Percentiles rank a stretch among this genome's conserved stretches.
Evolutionary conservation across 768 basidiomycete species (phyloP).

Genomic region (Termitomyces bulborhizus): DNA sequence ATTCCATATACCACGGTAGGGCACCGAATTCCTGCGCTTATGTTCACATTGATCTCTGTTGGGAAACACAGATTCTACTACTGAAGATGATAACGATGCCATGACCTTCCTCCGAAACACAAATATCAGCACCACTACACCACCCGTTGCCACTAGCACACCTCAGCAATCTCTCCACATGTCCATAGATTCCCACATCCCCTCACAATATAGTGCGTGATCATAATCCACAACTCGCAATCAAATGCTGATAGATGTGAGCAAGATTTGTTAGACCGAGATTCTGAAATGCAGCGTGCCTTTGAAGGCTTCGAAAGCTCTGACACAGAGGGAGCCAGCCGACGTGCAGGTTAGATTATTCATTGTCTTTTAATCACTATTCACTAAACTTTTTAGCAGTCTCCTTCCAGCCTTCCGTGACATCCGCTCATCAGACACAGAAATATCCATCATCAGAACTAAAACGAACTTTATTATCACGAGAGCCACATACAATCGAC

Average conservation of each 20-base stretch:
- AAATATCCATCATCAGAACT: background rate
- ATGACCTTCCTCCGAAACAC: constrained; percentile 31
- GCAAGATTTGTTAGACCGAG: constrained; percentile 60
- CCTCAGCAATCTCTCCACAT: constrained; percentile 52
- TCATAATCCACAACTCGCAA: background rate
- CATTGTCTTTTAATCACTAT: background rate
- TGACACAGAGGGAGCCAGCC: constrained; percentile 29
- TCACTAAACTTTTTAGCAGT: background rate
- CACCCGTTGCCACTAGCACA: constrained; percentile 49
- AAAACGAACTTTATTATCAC: background rate
- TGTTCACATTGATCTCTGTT: background rate
- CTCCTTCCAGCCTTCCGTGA: background rate
- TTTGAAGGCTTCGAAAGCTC: constrained; percentile 52
- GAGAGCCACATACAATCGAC: too few species aligned
- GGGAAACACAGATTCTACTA: background rate
- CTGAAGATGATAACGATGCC: constrained; percentile 29
- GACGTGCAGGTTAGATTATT: constrained; percentile 12
- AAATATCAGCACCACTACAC: constrained; percentile 31
- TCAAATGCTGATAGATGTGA: constrained; percentile 5
- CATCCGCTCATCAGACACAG: background rate
- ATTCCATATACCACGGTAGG: constrained; percentile 31
- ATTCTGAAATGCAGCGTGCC: constrained; percentile 67
- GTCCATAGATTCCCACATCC: constrained; percentile 40
- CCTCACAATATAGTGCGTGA: constrained; percentile 48
- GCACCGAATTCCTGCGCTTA: background rate